phyloP scores from a whole-genome alignment of 75 land plant genomes.

The Chamaecyparis obtusa region DNA sequence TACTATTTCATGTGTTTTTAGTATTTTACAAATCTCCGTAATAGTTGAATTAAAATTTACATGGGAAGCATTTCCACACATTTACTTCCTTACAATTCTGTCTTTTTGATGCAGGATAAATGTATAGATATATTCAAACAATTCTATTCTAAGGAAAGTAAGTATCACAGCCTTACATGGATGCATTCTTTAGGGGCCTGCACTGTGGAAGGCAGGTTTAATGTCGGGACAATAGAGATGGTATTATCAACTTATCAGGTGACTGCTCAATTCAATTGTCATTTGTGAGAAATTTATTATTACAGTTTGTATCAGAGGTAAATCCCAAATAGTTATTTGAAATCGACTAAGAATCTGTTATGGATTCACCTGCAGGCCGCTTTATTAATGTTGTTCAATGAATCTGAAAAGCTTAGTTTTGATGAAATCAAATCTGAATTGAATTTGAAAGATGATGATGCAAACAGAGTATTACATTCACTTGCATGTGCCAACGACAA shows the following conservation, averaged over 20 bases:
- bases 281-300: not conserved
- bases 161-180: constrained; percentile 63
- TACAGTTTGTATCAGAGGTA: too few relatives aligned
- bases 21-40: too few relatives aligned
- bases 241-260: not conserved
- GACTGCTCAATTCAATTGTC: not conserved
- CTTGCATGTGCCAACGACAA: constrained; percentile 76
- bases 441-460: constrained; percentile 50
- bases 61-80: too few relatives aligned
- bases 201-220: not conserved
- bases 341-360: not conserved
- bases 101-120: constrained; percentile 33
- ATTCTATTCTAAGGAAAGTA: constrained; percentile 80
- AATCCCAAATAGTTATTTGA: not conserved
- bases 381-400: too few relatives aligned
- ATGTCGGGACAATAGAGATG: not conserved
- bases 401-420: too few relatives aligned
- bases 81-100: not conserved
- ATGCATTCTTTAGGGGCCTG: not conserved
- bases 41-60: too few relatives aligned
- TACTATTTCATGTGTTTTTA: too few relatives aligned
- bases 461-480: constrained; percentile 75
- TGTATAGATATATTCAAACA: constrained; percentile 76
- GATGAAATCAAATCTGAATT: constrained; percentile 35
- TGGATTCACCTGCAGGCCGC: constrained; percentile 17